Evolutionary conservation across 2,329 filamentous ascomycete species (phyloP).

Genomic region (Orbilia blumenaviensis): DNA sequence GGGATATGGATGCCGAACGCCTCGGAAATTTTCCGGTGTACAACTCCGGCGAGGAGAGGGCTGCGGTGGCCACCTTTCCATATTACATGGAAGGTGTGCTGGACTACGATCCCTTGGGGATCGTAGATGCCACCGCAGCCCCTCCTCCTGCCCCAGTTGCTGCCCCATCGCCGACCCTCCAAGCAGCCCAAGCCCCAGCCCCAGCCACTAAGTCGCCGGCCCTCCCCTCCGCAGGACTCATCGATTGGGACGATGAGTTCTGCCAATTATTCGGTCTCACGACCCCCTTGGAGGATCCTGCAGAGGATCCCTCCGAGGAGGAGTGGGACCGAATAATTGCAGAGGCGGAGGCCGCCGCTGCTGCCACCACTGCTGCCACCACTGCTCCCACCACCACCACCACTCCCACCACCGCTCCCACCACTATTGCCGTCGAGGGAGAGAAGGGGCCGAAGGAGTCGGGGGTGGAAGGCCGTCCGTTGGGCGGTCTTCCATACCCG

Average conservation of each 20-base stretch:
- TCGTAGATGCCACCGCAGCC: background rate
- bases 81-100: slow-evolving; percentile 2
- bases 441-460: background rate
- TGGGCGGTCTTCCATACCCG: background rate
- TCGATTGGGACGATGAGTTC: slow-evolving; percentile 34
- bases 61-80: background rate
- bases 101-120: slow-evolving; percentile 1
- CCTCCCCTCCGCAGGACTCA: background rate
- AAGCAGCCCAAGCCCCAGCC: background rate
- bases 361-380: background rate
- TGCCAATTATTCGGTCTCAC: background rate
- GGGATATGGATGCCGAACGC: background rate
- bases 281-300: background rate
- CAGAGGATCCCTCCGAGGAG: background rate
- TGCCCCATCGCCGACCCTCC: background rate
- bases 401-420: background rate
- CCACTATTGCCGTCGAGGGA: background rate
- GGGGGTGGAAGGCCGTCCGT: background rate
- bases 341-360: background rate
- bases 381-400: background rate
- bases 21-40: background rate
- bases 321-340: background rate
- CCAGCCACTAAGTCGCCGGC: background rate
- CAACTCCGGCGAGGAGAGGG: background rate
- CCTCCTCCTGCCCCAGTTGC: background rate